Evolutionary conservation across 2,329 filamentous ascomycete genomes (phyloP).

Genomic region (Phaeophleospora eucalypticola): DNA sequence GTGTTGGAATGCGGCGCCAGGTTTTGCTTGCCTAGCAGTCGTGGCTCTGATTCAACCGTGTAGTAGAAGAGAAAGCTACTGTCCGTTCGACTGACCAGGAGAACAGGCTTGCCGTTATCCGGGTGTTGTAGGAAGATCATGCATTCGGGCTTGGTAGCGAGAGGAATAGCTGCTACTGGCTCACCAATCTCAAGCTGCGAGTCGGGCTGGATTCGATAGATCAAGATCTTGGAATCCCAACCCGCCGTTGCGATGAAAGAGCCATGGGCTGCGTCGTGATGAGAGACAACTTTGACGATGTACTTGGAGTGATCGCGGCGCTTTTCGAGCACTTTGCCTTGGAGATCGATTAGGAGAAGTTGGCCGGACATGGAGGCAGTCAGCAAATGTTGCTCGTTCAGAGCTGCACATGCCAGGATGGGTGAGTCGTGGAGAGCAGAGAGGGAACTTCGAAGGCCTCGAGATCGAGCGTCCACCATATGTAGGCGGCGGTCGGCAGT

Average conservation of each 20-base stretch:
- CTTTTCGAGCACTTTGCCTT: slow-evolving; percentile 41
- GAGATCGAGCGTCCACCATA: slow-evolving; percentile 39
- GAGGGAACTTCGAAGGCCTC: slow-evolving; percentile 35
- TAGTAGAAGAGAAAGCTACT: slow-evolving; percentile 59
- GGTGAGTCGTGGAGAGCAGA: slow-evolving; percentile 48
- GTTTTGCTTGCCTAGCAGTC: slow-evolving; percentile 54
- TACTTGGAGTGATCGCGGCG: slow-evolving; percentile 58
- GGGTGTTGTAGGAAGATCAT: slow-evolving; percentile 51
- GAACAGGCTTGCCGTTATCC: slow-evolving; percentile 44
- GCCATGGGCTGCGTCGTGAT: slow-evolving; percentile 18
- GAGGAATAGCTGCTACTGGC: slow-evolving; percentile 40
- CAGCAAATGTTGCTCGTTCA: slow-evolving; percentile 46
- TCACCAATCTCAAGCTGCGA: slow-evolving; percentile 31
- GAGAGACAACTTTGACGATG: slow-evolving; percentile 48
- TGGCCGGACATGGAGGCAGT: slow-evolving; percentile 58
- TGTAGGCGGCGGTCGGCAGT: slow-evolving; percentile 48
- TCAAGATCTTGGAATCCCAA: slow-evolving; percentile 55
- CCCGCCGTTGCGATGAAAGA: slow-evolving; percentile 54
- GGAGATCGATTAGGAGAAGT: slow-evolving; percentile 46
- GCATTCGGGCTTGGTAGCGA: slow-evolving; percentile 55
- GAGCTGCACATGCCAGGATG: slow-evolving; percentile 48
- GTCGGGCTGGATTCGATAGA: slow-evolving; percentile 41
- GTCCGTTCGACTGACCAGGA: slow-evolving; percentile 54
- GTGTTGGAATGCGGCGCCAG: slow-evolving; percentile 59
- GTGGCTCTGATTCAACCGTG: slow-evolving; percentile 34